Base-by-base conservation (phyloP, 306 rosid species). In the Dalbergia cultrata region DNA sequence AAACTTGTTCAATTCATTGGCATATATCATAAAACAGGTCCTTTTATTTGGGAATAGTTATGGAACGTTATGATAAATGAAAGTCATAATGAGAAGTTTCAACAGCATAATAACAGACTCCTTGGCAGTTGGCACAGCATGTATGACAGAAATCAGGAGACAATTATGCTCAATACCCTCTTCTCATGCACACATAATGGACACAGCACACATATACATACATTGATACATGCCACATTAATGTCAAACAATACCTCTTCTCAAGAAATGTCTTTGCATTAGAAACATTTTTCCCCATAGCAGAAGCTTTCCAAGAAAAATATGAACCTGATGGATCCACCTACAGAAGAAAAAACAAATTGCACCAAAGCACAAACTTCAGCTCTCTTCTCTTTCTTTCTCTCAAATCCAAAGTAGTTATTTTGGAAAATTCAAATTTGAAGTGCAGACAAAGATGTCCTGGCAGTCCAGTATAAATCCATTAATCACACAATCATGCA, bases 221-320 rank as follows among this genome's bases (percentile, higher is more conserved):
- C 9, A 31, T 31, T 43, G 35, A 43, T 76, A 66, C 74, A 41
- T 8, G 11, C 39, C 16, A 22, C 59, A 81, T 58, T 22, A 56
- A 69, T 63, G 75, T 67, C 34, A 72, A 58, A 67, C 57, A 62
- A 34, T 91, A 93, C 98, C 99, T 95, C 85, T 95, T 95, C 86
- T 95, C 99, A n/a, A 95, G 95, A 81, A 93, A 95, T n/a, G 97
- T 95, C 84, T 95, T 95, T 21, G 97, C 94, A 74, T 93, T 93
- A 43, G 99, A 95, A 78, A 95, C 98, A 87, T 95, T 95, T 80
- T 95, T 95, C 74, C 99, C 99, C 99, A 93, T 93, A 63, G 98
- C 99, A 17, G 97, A 95, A 50, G 99, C 98, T 80, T 95, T 93
- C 98, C 99, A 95, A 19, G 99, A 93, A 84, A 95, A 95, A 80